Evolutionary conservation across 345 rosid genomes (phyloP), one percentile per base, ranked within the genome.

Genomic region (Limnanthes douglasii): DNA sequence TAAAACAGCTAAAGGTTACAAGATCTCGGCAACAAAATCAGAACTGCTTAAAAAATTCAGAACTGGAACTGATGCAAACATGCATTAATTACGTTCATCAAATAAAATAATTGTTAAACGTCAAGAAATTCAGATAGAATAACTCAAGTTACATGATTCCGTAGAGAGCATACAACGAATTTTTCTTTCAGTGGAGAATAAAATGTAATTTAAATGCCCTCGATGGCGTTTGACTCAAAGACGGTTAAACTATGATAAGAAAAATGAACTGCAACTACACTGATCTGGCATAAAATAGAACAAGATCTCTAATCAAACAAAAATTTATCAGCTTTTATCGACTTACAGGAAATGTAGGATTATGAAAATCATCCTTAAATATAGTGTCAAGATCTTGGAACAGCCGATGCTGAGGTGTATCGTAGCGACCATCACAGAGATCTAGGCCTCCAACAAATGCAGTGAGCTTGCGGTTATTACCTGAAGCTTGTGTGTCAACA

Each of bases 381-480:
- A 66, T 43, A 41, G 86, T 62, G 47, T 79, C 68, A 19, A 75
- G 78, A 66, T 71, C 75, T 0, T 15, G 48, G 55, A 88, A 65
- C 18, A 88, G 45, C 37, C 95, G 73, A 14, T 88, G 97, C 59
- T 71, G 76, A 20, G 95, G 93, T 13, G 97, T 88, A 48, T 88
- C 97, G 45, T 88, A 88, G n/a, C 97, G 88, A 37, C 97, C 97
- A 45, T 88, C 86, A 59, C 95, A 88, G 1, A 88, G 80, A 64
- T 88, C 97, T 4, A 83, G 40, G 48, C 97, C 97, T 55, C 97
- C 97, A 14, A 88, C 39, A 65, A 83, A 88, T 46, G 97, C 83
- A 31, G 93, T 78, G 48, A 83, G 26, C 60, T 72, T 88, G 35
- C 97, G 56, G 28, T 75, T 27, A 60, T 73, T 83, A 38, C 86